Evolutionary conservation across 345 rosid species (phyloP), one percentile per base, ranked within the genome.

Genomic region (Eucalyptus tenuipes): DNA sequence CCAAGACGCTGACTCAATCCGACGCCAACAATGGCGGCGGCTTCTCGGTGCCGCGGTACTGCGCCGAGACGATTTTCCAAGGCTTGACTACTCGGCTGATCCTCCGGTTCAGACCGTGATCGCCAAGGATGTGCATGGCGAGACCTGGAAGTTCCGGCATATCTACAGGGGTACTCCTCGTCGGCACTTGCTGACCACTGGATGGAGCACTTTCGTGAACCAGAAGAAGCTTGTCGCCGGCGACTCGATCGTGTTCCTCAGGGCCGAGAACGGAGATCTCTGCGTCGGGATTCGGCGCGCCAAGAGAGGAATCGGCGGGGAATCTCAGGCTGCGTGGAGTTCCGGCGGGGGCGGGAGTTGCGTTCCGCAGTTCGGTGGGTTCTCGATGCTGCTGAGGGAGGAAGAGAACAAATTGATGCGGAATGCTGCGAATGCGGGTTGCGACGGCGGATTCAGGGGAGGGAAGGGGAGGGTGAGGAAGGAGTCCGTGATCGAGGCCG

Each of bases 21-120:
- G 99, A 97, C 90, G 99, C 99, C 10, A 97, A 97, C 90, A 97
- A 97, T 90, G 99, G 99, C 25, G 99, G 99, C 14, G 99, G 99
- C 9, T 97, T 97, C 91, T 97, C 99, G 6, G 99, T 97, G 22
- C 99, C 99, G 0, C 94, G 99, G 59, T 97, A 97, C 90, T 97
- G 99, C 80, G 99, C 99, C 1, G 99, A 97, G 91, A 96, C 99
- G 40, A 97, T 97, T 89, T 97, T 97, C 88, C 99, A 3, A 90
- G 94, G 86, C 91, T 97, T 88, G 99, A 97, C 89, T 96, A 96
- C 91, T 89, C 94, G 37, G 96, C 94, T 31, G 98, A 96, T 89
- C 99, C 99, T 37, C 99, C 99, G 2, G 98, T 96, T 8, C 99
- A 97, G 95, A 95, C 95, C 53, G 96, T 97, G 27, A 92, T 94